Evolutionary conservation across 345 rosid species (phyloP), one percentile per base, ranked within the genome.

Genomic region (Carallia pectinifolia): DNA sequence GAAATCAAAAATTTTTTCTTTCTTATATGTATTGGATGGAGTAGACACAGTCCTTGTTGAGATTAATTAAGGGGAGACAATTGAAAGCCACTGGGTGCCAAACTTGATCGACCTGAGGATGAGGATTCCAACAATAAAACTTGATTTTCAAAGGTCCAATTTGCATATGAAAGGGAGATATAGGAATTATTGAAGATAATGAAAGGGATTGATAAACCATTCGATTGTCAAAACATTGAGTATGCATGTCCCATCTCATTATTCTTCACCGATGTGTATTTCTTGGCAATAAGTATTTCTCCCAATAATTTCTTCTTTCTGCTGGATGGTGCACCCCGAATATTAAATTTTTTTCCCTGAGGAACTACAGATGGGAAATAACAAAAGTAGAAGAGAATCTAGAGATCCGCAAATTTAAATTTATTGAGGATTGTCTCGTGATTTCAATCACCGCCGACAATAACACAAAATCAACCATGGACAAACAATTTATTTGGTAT

Each of bases 171-270:
- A 62, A 66, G 58, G 33, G 44, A 68, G 67, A 17, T 48, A 67
- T 47, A 61, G 69, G 60, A 80, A 75, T 80, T 75, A 74, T 72
- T 67, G 71, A 66, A 48, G 74, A 70, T 67, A 68, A 30, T 50
- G 75, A 70, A 78, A 72, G 55, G 63, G 80, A 79, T 72, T 50
- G 75, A 74, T 18, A 74, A 37, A 40, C n/a, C 47, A 60, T 68
- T 71, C 38, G 38, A 18, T 56, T 64, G 34, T 13, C 55, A 38
- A 50, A 59, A 39, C 65, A 60, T 67, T 74, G 40, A 67, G 53
- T 77, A 67, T 64, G 62, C 13, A 74, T 58, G 83, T 72, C 86
- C 76, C 78, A 72, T 75, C 80, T 61, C 69, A 75, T 72, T 75
- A 61, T 70, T 75, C 74, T 67, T 58, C 62, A 1, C 23, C 65